These are phyloP conservation scores for Davidsoniella virescens DNA, from an alignment of 2,329 filamentous ascomycete species.

Conservation along the genomic window DNA sequence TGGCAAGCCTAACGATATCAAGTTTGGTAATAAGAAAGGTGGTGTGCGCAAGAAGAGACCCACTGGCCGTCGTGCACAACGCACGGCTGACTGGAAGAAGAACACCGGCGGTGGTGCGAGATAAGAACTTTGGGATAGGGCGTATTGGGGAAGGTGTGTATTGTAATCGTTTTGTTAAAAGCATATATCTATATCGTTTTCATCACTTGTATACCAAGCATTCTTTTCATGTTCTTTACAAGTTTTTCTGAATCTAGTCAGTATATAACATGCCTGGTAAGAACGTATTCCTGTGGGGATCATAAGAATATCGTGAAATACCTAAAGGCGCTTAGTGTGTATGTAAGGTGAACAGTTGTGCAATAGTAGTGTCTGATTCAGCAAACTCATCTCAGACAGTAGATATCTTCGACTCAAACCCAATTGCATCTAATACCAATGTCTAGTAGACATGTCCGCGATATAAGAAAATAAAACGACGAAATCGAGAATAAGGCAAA, in stretches of 20 bases:
- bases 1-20: conserved; percentile 45
- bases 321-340: neutral
- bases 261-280: too few species aligned
- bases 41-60: conserved; percentile 21
- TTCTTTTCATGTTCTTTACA: too few species aligned
- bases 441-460: neutral
- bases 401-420: neutral
- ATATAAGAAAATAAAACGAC: conserved; percentile 1
- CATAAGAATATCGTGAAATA: neutral
- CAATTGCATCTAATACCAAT: neutral
- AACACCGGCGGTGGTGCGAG: conserved; percentile 16
- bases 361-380: neutral
- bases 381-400: neutral
- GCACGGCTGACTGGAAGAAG: conserved; percentile 31
- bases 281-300: neutral
- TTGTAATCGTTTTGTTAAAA: too few species aligned
- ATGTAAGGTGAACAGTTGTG: neutral
- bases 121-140: too few species aligned
- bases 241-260: too few species aligned
- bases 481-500: neutral
- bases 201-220: too few species aligned
- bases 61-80: conserved; percentile 23
- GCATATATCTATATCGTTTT: too few species aligned
- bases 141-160: too few species aligned
- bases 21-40: conserved; percentile 40